Conservation (phyloP, 805 yeast species). For the Yamadazyma tumulicola region DNA sequence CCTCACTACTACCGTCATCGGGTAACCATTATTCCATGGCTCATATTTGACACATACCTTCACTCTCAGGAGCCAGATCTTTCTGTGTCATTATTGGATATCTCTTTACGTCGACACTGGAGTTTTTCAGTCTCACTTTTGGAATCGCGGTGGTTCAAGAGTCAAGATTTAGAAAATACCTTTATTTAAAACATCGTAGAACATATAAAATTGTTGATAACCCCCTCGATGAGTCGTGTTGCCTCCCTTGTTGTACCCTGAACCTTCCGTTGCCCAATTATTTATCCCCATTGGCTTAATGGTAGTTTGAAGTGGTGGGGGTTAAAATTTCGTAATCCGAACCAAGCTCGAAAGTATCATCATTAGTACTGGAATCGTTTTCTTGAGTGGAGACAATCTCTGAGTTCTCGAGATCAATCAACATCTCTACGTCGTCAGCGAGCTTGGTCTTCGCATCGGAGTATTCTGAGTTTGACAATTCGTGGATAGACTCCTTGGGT, state of each 20-base stretch:
- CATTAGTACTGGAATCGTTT: slow-evolving; percentile 29
- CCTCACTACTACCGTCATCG: background rate
- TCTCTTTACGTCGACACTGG: too few relatives aligned
- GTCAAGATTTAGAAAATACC: too few relatives aligned
- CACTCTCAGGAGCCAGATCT: slow-evolving; percentile 35
- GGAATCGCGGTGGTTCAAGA: too few relatives aligned
- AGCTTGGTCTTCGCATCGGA: slow-evolving; percentile 18
- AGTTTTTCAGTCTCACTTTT: too few relatives aligned
- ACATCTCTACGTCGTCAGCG: slow-evolving; percentile 1
- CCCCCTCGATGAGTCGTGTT: too few relatives aligned
- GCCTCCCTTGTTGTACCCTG: background rate
- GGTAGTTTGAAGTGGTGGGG: slow-evolving; percentile 13
- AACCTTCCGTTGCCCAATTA: too few relatives aligned
- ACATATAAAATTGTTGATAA: too few relatives aligned
- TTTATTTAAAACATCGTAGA: too few relatives aligned
- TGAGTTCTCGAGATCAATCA: slow-evolving; percentile 6
- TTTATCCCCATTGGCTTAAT: background rate
- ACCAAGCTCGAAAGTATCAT: slow-evolving; percentile 19
- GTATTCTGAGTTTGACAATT: slow-evolving; percentile 16
- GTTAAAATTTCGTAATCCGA: slow-evolving; percentile 40
- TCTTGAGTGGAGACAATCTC: slow-evolving; percentile 15
- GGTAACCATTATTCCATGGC: background rate
- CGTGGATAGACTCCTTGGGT: slow-evolving; percentile 23
- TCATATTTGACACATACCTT: slow-evolving; percentile 29
- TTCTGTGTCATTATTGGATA: slow-evolving; percentile 10